A percentile compares a stretch with the other conserved stretches of the same genome.
Evolutionary conservation across 2,329 filamentous ascomycete species (phyloP).

Genomic region (Colletotrichum graminicola): DNA sequence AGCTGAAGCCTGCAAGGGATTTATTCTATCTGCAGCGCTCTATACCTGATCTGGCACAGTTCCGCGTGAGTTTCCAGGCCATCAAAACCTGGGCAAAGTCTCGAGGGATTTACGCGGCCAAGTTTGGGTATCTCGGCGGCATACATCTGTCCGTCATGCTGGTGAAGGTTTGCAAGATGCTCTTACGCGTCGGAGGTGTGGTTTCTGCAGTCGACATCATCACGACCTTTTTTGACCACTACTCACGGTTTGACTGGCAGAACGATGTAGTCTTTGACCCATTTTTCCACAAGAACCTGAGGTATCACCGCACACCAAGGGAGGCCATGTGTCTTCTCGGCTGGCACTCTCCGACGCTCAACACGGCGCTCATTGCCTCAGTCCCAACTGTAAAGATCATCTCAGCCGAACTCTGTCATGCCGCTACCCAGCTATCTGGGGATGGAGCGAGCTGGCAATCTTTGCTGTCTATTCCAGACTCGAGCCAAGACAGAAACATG

Average conservation of each 20-base stretch:
- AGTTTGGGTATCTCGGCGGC: slow-evolving; percentile 74
- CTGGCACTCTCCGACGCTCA: slow-evolving; percentile 71
- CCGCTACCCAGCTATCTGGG: slow-evolving; percentile 55
- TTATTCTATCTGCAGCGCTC: slow-evolving; percentile 70
- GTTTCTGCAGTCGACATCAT: slow-evolving; percentile 65
- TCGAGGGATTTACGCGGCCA: slow-evolving; percentile 73
- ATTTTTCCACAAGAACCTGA: slow-evolving; percentile 65
- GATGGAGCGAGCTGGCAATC: slow-evolving; percentile 56
- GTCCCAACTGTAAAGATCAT: slow-evolving; percentile 64
- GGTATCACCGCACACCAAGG: slow-evolving; percentile 66
- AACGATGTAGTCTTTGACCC: slow-evolving; percentile 68
- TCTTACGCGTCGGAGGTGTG: slow-evolving; percentile 52
- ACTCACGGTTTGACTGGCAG: slow-evolving; percentile 71
- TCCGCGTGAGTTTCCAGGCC: slow-evolving; percentile 69
- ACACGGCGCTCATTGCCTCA: slow-evolving; percentile 68
- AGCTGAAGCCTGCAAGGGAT: slow-evolving; percentile 74
- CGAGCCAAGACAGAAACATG: not conserved
- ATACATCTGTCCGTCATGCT: slow-evolving; percentile 75
- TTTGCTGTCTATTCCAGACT: slow-evolving; percentile 51
- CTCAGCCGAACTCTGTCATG: slow-evolving; percentile 63
- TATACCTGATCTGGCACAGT: slow-evolving; percentile 69
- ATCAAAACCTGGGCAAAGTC: slow-evolving; percentile 73
- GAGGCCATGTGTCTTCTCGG: slow-evolving; percentile 75
- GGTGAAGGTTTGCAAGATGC: slow-evolving; percentile 69
- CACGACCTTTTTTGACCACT: slow-evolving; percentile 72